Evolutionary conservation across 805 yeast genomes (phyloP).

Genomic region (Vanderwaltozyma verrucispora): DNA sequence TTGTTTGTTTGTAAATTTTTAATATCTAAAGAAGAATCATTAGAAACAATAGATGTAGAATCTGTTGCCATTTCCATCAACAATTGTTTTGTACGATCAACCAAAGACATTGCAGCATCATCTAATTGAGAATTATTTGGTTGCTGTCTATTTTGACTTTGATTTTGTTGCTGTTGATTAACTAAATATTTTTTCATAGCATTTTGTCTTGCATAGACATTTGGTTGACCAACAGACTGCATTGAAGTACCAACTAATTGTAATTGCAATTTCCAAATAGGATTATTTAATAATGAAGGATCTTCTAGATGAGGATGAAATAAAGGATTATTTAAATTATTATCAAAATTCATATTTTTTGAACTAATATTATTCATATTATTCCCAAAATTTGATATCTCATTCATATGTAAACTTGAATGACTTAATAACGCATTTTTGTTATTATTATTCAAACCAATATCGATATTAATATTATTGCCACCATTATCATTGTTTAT

Average conservation of each 20-base stretch:
- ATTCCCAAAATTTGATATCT: slow-evolving; percentile 2
- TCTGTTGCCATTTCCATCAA: slow-evolving; percentile 24
- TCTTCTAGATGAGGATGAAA: slow-evolving; percentile 29
- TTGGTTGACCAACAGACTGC: slow-evolving; percentile 28
- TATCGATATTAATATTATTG: slow-evolving; percentile 3
- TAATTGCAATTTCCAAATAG: slow-evolving; percentile 29
- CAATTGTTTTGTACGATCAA: slow-evolving; percentile 25
- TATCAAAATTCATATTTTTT: slow-evolving; percentile 1
- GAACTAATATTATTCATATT: slow-evolving; percentile 2
- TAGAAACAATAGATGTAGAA: slow-evolving; percentile 1
- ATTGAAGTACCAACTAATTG: slow-evolving; percentile 26
- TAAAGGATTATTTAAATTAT: slow-evolving; percentile 25
- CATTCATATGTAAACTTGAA: slow-evolving; percentile 1
- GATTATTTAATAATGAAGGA: slow-evolving; percentile 23
- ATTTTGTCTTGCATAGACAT: slow-evolving; percentile 30
- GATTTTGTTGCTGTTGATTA: slow-evolving; percentile 15
- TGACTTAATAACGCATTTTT: slow-evolving; percentile 1
- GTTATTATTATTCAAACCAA: slow-evolving; percentile 1
- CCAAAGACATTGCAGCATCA: slow-evolving; percentile 24
- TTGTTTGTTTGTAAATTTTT: slow-evolving; percentile 1
- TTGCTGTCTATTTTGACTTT: slow-evolving; percentile 6
- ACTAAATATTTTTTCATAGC: slow-evolving; percentile 28
- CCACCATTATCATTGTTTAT: slow-evolving; percentile 6
- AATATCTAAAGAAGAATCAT: neutral
- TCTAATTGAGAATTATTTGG: slow-evolving; percentile 11